Evolutionary conservation across 257 asterid genomes (phyloP).

Genomic region (Nicotiana knightiana): DNA sequence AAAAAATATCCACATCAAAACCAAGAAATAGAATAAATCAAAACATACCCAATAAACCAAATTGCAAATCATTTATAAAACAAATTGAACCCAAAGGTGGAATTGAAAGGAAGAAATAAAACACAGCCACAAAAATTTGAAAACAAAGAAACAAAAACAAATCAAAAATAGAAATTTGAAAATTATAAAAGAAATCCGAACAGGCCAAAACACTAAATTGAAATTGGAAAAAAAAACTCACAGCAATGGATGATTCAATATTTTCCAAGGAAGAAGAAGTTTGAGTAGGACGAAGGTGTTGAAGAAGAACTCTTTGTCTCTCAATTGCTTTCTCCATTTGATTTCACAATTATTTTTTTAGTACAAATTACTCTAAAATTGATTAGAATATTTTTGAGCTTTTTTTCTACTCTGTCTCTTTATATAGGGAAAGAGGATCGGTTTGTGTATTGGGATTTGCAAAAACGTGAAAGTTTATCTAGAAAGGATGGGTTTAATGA

Average conservation of each 20-base stretch:
- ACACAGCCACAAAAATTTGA: neutral
- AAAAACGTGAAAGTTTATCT: neutral
- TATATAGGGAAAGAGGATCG: neutral
- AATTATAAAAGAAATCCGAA: too few species aligned
- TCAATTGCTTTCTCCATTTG: conserved; percentile 73
- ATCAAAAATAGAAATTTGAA: neutral
- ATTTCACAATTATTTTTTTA: neutral
- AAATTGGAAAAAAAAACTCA: conserved; percentile 23
- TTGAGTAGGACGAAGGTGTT: conserved; percentile 78
- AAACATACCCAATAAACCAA: neutral
- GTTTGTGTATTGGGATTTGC: neutral
- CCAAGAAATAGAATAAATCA: neutral
- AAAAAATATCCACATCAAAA: neutral
- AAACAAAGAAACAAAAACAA: too few species aligned
- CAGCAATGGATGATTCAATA: conserved; percentile 60
- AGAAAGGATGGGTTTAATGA: neutral
- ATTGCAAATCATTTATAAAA: neutral
- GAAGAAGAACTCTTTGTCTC: conserved; percentile 73
- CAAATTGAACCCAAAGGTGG: too few species aligned
- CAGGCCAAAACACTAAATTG: neutral
- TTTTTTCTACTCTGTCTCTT: neutral
- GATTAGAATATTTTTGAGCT: neutral
- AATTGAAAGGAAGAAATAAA: neutral
- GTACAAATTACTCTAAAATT: too few species aligned
- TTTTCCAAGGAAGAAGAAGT: conserved; percentile 70